Percentiles rank a stretch among this genome's conserved stretches.
phyloP scores from a whole-genome alignment of 148 eudicot species.

The Cornus suecica region DNA sequence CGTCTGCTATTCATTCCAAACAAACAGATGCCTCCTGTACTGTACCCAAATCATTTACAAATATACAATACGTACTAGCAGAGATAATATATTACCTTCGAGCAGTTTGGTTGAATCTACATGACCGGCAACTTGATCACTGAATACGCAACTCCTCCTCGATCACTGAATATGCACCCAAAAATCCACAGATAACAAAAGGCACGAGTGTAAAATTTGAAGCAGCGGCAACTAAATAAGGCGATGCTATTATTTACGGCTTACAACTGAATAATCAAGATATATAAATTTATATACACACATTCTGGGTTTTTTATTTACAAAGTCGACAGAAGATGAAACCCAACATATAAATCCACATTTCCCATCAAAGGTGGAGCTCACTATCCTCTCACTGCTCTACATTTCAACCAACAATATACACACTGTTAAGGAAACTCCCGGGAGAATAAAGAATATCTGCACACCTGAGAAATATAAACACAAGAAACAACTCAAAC shows the following conservation, averaged over 20 bases:
- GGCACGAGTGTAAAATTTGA: constrained; percentile 3
- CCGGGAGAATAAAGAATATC: constrained; percentile 30
- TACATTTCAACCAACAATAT: constrained; percentile 21
- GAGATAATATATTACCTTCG: not conserved
- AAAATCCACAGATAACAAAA: constrained; percentile 4
- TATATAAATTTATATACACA: not conserved
- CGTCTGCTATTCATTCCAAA: too few species aligned
- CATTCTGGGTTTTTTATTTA: constrained; percentile 27
- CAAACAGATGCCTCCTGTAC: too few species aligned
- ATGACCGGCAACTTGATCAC: not conserved
- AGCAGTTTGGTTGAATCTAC: not conserved
- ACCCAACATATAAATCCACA: constrained; percentile 24
- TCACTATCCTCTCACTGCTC: constrained; percentile 16
- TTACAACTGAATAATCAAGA: constrained; percentile 18
- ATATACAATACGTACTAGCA: too few species aligned
- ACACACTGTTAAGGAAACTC: constrained; percentile 13
- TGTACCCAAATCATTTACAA: too few species aligned
- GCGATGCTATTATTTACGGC: constrained; percentile 24
- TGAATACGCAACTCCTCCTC: too few species aligned
- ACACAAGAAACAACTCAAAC: not conserved
- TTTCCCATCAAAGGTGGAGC: constrained; percentile 13
- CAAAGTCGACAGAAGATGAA: constrained; percentile 22
- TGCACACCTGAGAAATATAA: constrained; percentile 27
- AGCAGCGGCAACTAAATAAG: constrained; percentile 7
- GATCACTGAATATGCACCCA: too few species aligned